Evolutionary conservation across 257 asterid genomes (phyloP).

Genomic region (Nicotiana attenuata): DNA sequence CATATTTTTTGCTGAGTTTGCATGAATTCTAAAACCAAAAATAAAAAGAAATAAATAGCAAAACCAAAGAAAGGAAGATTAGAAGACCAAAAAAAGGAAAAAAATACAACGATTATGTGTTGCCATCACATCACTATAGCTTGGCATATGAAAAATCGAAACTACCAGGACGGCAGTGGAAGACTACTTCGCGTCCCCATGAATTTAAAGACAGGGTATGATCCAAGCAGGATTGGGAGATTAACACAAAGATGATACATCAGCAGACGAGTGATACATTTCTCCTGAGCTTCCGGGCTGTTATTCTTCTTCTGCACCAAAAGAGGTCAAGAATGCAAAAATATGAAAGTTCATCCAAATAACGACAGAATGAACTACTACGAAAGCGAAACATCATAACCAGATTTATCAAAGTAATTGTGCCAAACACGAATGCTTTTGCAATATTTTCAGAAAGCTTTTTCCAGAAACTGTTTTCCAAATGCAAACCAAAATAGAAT

Average conservation of each 20-base stretch:
- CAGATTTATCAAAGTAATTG: neutral
- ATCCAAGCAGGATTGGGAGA: conserved; percentile 75
- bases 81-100: neutral
- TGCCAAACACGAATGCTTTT: neutral
- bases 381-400: neutral
- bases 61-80: neutral
- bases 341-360: neutral
- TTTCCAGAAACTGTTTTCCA: neutral
- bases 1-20: neutral
- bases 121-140: conserved; percentile 24
- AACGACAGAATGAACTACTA: neutral
- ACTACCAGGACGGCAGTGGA: conserved; percentile 97
- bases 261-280: conserved; percentile 75
- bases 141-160: conserved; percentile 52
- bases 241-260: conserved; percentile 85
- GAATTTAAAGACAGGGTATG: conserved; percentile 82
- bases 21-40: neutral
- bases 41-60: neutral
- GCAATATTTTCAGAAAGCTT: neutral
- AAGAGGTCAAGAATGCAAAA: conserved; percentile 15
- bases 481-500: neutral
- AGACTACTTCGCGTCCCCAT: conserved; percentile 95
- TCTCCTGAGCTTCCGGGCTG: conserved; percentile 85
- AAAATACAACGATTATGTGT: neutral
- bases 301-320: conserved; percentile 72